Base-by-base conservation (phyloP, 352 stramenopile species). In the Phytophthora litchii region DNA sequence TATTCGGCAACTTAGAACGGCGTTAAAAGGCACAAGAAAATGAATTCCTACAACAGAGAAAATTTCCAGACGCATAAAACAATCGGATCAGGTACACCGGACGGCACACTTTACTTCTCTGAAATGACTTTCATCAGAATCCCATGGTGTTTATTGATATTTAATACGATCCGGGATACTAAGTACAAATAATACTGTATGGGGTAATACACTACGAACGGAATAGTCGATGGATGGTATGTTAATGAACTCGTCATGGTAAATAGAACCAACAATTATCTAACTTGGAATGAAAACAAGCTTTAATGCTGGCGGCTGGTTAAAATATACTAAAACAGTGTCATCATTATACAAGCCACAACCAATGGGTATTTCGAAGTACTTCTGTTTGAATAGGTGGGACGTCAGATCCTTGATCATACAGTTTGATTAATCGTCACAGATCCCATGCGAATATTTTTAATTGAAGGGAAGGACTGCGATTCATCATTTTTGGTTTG, bases 121-220 rank as follows among this genome's bases (percentile, higher is more conserved):
- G 54, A 56, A 34, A 35, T 21, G 55, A 62, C 2, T 62, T 61
- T 34, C 8, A 13, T 3, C 54, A 48, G 9, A 54, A 17, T n/a
- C 41, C 47, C 12, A 34, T n/a, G 10, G 32, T 41, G 8, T 54
- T 60, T 41, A 60, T 60, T n/a, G n/a, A n/a, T n/a, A n/a, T n/a
- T n/a, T n/a, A n/a, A n/a, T n/a, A n/a, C n/a, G 53, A 54, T 60
- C 9, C 54, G 42, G 53, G 53, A 60, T 35, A 60, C 5, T n/a
- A n/a, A n/a, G n/a, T n/a, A n/a, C n/a, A n/a, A n/a, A n/a, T n/a
- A n/a, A n/a, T n/a, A n/a, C n/a, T n/a, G n/a, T n/a, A n/a, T n/a
- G 11, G 42, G 53, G 4, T 29, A 51, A 16, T 59, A 44, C 21
- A 40, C 52, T 7, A 60, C 25, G n/a, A 54, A n/a, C n/a, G 54